These are phyloP conservation scores for Candida sanyiensis DNA, from an alignment of 805 yeast genomes.

Conservation along the genomic window DNA sequence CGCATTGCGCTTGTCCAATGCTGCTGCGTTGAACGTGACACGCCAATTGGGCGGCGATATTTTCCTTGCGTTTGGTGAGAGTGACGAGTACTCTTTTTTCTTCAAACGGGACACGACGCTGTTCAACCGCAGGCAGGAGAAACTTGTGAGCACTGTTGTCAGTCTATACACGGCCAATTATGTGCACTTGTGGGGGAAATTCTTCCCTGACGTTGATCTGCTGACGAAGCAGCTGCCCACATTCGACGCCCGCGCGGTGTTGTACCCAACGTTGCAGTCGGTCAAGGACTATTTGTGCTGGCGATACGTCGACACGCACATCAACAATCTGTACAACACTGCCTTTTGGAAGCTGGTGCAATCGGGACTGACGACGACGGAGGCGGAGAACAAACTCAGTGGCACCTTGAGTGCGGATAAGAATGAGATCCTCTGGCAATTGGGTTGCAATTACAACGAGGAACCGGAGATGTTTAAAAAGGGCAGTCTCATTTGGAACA, in stretches of 20 bases:
- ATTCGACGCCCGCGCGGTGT: slow-evolving; percentile 87
- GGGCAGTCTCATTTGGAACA: slow-evolving; percentile 56
- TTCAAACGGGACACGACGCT: slow-evolving; percentile 56
- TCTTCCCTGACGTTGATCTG: slow-evolving; percentile 43
- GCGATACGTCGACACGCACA: slow-evolving; percentile 97
- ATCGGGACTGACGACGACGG: slow-evolving; percentile 67
- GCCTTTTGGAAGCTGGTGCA: slow-evolving; percentile 84
- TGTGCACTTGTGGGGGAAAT: slow-evolving; percentile 56
- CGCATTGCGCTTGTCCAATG: slow-evolving; percentile 78
- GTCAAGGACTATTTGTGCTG: slow-evolving; percentile 83
- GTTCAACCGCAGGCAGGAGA: slow-evolving; percentile 77
- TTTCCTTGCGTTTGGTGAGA: slow-evolving; percentile 83
- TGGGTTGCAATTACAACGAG: slow-evolving; percentile 84
- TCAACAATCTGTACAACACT: slow-evolving; percentile 90
- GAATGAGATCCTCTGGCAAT: slow-evolving; percentile 76
- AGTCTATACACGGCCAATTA: slow-evolving; percentile 78
- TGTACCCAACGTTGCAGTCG: slow-evolving; percentile 59
- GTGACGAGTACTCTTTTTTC: slow-evolving; percentile 89
- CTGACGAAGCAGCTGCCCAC: slow-evolving; percentile 60
- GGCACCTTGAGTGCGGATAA: slow-evolving; percentile 84
- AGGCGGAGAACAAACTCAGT: slow-evolving; percentile 69
- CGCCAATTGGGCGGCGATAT: slow-evolving; percentile 70
- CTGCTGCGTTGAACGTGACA: slow-evolving; percentile 65
- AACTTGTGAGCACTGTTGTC: slow-evolving; percentile 75
- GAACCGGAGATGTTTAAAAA: slow-evolving; percentile 86